A percentile compares a stretch with the other conserved stretches of the same genome.
Conservation (phyloP, 805 yeast species). For the Sporopachydermia quercuum region DNA sequence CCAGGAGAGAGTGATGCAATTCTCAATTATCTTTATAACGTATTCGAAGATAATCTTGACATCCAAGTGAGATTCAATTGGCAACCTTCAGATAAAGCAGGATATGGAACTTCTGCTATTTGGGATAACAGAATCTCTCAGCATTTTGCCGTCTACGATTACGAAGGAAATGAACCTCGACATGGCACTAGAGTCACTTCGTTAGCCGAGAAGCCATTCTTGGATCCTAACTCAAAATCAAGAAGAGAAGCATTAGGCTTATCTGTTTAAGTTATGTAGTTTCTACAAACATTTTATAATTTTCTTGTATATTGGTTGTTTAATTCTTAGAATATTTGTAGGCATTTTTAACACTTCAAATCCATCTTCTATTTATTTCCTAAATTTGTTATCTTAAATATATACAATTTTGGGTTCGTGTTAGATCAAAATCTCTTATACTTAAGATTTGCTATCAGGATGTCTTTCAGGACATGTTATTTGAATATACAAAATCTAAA, state of each 20-base stretch:
- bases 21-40: constrained; percentile 28
- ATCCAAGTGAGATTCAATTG: constrained; percentile 41
- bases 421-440: no score
- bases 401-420: no score
- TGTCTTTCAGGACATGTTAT: no score
- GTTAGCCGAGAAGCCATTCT: constrained; percentile 38
- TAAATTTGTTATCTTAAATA: no score
- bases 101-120: constrained; percentile 35
- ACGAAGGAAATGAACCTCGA: constrained; percentile 27
- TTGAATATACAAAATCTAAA: no score
- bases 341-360: no score
- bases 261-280: constrained; percentile 7
- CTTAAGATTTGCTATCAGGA: no score
- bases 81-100: constrained; percentile 26
- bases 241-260: constrained; percentile 38
- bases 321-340: no score
- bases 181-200: constrained; percentile 42
- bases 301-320: no score
- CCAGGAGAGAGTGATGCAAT: constrained; percentile 35
- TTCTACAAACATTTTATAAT: no score
- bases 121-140: constrained; percentile 47
- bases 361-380: no score
- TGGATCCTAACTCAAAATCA: constrained; percentile 33
- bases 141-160: constrained; percentile 41
- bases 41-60: constrained; percentile 37